Evolutionary conservation across 2,329 filamentous ascomycete genomes (phyloP), one percentile per base, ranked within the genome.

Genomic region (Endothia cerciana): DNA sequence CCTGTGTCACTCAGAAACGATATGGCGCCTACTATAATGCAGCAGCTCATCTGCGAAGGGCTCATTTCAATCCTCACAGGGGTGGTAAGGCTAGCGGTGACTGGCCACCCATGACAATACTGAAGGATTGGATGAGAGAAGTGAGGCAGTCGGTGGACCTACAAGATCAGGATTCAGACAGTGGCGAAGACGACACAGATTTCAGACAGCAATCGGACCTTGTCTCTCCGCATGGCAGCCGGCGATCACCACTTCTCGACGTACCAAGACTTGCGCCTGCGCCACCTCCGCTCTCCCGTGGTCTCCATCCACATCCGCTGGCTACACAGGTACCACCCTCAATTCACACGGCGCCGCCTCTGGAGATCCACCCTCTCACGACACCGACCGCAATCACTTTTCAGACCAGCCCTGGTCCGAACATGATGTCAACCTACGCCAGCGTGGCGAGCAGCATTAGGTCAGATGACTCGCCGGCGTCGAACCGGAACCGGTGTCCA

Each of bases 101-200:
- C 73, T 86, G 84, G 84, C 84, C 85, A 19, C 81, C 84, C 2
- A 87, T 86, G 84, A 80, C 79, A 4, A 78, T 86, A 13, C 73
- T 87, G 36, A 86, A 85, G 70, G 84, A 87, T 71, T 87, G 85
- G 85, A 87, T 87, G 84, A 80, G 81, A 55, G 85, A 88, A 72
- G 83, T 87, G 38, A 80, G 83, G 22, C 83, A 85, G 65, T 79
- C 80, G 7, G 76, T 81, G 58, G 80, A 81, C 65, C 70, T 77
- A 6, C 80, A 85, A 56, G 77, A 76, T n/a, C 77, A 80, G 40
- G 80, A 82, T 43, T 82, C 79, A 1, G 85, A 84, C 13, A 84
- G 82, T 10, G 82, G 80, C n/a, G 85, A 87, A 25, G 83, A 85
- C 17, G 80, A 80, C 19, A 76, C 78, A 30, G 80, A 80, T 13